Evolutionary conservation across 2,329 filamentous ascomycete genomes (phyloP), one percentile per base, ranked within the genome.

Genomic region (Trichoderma citrinoviride): DNA sequence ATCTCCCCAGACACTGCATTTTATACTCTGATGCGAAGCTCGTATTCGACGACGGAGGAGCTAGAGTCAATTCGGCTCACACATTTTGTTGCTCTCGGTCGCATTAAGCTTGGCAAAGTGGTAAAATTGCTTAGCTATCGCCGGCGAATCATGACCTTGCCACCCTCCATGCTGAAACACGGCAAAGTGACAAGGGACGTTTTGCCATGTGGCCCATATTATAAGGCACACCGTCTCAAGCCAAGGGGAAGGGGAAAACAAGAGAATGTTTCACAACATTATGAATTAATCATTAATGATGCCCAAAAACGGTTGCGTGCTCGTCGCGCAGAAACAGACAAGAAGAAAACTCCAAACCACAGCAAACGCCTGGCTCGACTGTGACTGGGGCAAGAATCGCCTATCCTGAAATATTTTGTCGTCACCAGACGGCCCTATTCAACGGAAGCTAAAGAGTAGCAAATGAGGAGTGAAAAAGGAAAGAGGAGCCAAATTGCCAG

Each of bases 291-390:
- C 60, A 62, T 62, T 54, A 46, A 54, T 54, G 60, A 46, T 62
- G 49, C 40, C 49, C 25, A 54, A 37, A 58, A 62, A 53, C n/a
- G 47, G 17, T 40, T 54, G 60, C 49, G 60, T 46, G 25, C 60
- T 49, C 25, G 25, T 62, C 49, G 27, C 50, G 58, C 49, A 46
- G 49, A 41, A 54, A 54, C 40, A 53, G 47, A 44, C 33, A 40
- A 47, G 27, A 43, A 47, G 19, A 52, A 62, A 54, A 40, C 60
- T 44, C 60, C 60, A 46, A 46, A 52, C 60, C 25, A 62, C 60
- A 62, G 60, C 60, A 62, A 62, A 62, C 49, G 60, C 60, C 60
- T 54, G 60, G 47, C 49, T 62, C 60, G 40, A 21, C 60, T 62
- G 60, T 62, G 60, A 62, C 49, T 47, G 27, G 23, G 40, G 54